phyloP scores from a whole-genome alignment of 129 eudicot species.

The Centaurea solstitialis region DNA sequence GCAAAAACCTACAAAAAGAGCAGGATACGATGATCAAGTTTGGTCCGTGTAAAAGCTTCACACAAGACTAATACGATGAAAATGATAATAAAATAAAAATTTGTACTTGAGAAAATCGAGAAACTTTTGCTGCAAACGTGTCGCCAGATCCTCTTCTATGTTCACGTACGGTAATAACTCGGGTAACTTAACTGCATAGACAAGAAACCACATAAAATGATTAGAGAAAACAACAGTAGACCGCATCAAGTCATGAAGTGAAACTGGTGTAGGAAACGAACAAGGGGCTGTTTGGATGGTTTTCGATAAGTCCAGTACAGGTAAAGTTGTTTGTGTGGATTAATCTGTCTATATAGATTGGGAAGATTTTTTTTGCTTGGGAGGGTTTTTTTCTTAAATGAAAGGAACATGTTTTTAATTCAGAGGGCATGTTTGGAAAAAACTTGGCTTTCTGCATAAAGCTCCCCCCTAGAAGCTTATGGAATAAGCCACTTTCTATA shows the following conservation, averaged over 20 bases:
- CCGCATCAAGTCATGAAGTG: background rate
- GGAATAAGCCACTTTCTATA: too few species aligned
- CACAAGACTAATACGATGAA: background rate
- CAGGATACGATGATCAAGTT: background rate
- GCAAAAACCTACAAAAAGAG: slow-evolving; percentile 66
- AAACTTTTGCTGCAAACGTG: slow-evolving; percentile 74
- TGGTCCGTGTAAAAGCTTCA: background rate
- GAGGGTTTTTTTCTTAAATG: background rate
- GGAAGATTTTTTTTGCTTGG: background rate
- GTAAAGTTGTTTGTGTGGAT: too few species aligned
- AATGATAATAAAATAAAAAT: background rate
- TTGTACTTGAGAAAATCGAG: slow-evolving; percentile 80
- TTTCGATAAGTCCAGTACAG: background rate
- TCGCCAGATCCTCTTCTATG: slow-evolving; percentile 79
- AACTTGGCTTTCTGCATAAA: too few species aligned
- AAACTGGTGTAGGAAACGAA: background rate
- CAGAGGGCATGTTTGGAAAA: too few species aligned
- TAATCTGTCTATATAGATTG: too few species aligned
- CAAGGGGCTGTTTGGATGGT: background rate
- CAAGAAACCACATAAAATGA: slow-evolving; percentile 8
- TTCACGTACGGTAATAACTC: slow-evolving; percentile 67
- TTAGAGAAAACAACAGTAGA: slow-evolving; percentile 1
- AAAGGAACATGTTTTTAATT: too few species aligned
- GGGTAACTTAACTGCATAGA: slow-evolving; percentile 85
- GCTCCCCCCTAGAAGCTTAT: too few species aligned